These are phyloP conservation scores for Arthroderma uncinatum DNA, from an alignment of 2,329 filamentous ascomycete genomes.

Conservation along the genomic window DNA sequence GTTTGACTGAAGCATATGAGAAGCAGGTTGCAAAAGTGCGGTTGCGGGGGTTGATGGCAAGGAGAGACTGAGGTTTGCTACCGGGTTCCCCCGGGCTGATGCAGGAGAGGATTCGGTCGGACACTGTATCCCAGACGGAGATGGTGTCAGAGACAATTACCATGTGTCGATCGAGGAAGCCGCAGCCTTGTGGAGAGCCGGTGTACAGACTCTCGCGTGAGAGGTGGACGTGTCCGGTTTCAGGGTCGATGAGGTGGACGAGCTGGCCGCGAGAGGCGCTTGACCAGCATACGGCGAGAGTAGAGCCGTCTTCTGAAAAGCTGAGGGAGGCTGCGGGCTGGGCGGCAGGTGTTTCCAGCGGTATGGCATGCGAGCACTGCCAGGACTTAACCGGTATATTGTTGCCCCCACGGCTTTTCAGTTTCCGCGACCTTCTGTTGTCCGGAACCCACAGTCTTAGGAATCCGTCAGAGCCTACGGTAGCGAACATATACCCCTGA, in stretches of 20 bases:
- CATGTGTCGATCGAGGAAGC: constrained; percentile 61
- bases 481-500: constrained; percentile 61
- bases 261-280: constrained; percentile 45
- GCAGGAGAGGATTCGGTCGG: constrained; percentile 60
- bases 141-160: constrained; percentile 64
- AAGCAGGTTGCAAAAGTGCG: constrained; percentile 56
- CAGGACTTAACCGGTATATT: constrained; percentile 56
- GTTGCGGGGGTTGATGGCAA: constrained; percentile 59
- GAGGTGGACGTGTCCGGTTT: constrained; percentile 54
- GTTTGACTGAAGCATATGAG: constrained; percentile 25
- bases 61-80: constrained; percentile 20
- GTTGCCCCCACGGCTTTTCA: constrained; percentile 52
- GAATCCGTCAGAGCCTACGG: constrained; percentile 67
- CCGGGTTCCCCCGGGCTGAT: constrained; percentile 19
- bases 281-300: constrained; percentile 52
- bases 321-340: constrained; percentile 52
- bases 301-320: constrained; percentile 76
- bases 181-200: constrained; percentile 54
- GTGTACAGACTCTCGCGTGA: constrained; percentile 58
- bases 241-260: constrained; percentile 65
- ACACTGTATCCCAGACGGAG: constrained; percentile 72
- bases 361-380: constrained; percentile 52
- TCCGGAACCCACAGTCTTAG: constrained; percentile 75
- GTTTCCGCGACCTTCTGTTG: constrained; percentile 22
- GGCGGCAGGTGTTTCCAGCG: constrained; percentile 31